These are phyloP conservation scores for Phytophthora quininea DNA, from an alignment of 352 stramenopile species.

Conservation along the genomic window DNA sequence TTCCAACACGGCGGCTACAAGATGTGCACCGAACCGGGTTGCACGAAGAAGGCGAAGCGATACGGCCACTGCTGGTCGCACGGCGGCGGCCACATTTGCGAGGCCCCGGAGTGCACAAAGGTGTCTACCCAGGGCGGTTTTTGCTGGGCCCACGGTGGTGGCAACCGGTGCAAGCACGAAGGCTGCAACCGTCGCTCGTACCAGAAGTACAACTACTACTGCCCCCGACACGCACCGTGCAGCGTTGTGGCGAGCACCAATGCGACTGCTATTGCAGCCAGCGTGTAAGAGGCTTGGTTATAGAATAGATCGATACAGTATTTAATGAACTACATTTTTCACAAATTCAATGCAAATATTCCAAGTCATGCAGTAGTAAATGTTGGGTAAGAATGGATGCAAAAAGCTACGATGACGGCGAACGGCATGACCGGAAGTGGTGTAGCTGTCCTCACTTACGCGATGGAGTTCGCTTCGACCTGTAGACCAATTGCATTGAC, in stretches of 20 bases:
- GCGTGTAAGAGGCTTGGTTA: neutral
- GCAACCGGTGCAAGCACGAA: slow-evolving; percentile 64
- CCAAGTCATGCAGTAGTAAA: neutral
- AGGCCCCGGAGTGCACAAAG: slow-evolving; percentile 58
- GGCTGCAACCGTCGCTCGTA: slow-evolving; percentile 68
- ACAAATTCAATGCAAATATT: neutral
- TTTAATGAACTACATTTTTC: slow-evolving; percentile 20
- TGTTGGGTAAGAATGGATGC: too few species aligned
- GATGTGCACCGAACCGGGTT: slow-evolving; percentile 57
- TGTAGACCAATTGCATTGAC: neutral
- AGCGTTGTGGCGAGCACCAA: slow-evolving; percentile 8
- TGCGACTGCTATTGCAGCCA: neutral
- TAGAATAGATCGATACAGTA: slow-evolving; percentile 17
- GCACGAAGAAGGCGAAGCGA: slow-evolving; percentile 64
- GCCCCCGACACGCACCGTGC: slow-evolving; percentile 46
- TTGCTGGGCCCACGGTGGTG: slow-evolving; percentile 78
- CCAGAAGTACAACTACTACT: slow-evolving; percentile 74
- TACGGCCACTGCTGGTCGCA: slow-evolving; percentile 76
- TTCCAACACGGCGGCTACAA: slow-evolving; percentile 67
- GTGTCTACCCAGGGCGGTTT: slow-evolving; percentile 69
- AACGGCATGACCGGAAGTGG: too few species aligned
- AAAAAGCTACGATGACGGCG: too few species aligned
- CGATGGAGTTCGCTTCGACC: neutral
- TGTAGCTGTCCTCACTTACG: too few species aligned
- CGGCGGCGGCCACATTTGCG: slow-evolving; percentile 63